Evolutionary conservation across 202 grass and related monocot species (phyloP), one percentile per base, ranked within the genome.

Genomic region (Setaria italica): DNA sequence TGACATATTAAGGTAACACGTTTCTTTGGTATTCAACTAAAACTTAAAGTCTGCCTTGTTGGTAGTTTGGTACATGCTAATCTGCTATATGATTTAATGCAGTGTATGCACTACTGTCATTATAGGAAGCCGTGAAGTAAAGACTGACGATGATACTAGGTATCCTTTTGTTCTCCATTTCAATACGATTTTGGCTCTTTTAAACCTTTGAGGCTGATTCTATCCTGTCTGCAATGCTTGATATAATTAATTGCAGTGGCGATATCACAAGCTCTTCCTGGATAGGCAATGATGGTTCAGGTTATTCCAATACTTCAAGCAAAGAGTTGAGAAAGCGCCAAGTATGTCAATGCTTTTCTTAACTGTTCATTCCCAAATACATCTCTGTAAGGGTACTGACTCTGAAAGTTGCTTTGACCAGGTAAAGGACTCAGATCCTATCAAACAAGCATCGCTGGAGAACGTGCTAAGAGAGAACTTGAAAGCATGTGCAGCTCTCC

Each of bases 101-200:
- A 96, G 97, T 90, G 92, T 92, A 64, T 99, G 97, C 85, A 94
- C 94, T 59, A 94, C 93, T 82, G 92, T 94, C 49, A 96, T 99
- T 62, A 91, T 99, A 21, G 97, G 92, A 75, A 94, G 68, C 16
- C 90, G 72, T 62, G 92, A 88, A 92, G 92, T 89, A 37, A 89
- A 86, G 60, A 89, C 69, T 9, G 90, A 94, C 16, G 93, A 99
- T 47, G 97, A 96, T 58, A 87, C 97, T 43, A 94, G 97, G 97
- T 99, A 43, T 73, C 10, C 37, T 53, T 84, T 35, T 29, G 17
- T 74, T 29, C 72, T 72, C 6, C 46, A 30, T 74, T 59, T 74
- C 79, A 19, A 79, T 87, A 80, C 11, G 19, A 32, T 29, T 80
- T 76, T 54, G 11, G 35, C 39, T 67, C 34, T 69, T 80, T 25